Base-by-base conservation (phyloP, 2,329 filamentous ascomycete species). In the Calonectria hawksworthii region DNA sequence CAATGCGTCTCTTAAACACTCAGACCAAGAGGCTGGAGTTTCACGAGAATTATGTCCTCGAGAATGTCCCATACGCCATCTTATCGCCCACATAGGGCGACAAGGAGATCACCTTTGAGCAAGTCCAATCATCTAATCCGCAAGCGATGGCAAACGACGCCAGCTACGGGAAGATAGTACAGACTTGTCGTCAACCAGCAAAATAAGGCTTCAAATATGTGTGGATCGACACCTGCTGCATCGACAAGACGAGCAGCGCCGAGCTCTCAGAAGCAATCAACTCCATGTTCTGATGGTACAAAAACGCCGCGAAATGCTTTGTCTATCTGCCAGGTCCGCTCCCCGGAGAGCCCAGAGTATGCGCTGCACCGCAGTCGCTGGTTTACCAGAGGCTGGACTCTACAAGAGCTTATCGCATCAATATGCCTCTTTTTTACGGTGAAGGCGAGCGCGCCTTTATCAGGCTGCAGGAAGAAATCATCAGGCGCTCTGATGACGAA, bases 181-280 rank as follows among this genome's bases (percentile, higher is more conserved):
- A 32, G 4, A 28, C 51, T 3, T 52, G 51, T 8, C 13, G 9
- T 1, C 23, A 28, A 7, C 26, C 51, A 18, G 51, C 51, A 1
- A 30, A 30, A 16, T 26, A 52, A 7, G 51, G 51, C 13, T 52
- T 52, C 16, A 3, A 18, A 7, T 28, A 28, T 18, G 26, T 52
- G 14, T 52, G 23, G 51, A 30, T 64, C 23, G 68, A 70, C 18
- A 64, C 56, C 1, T 77, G 75, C 61, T 80, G 78, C 61, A 77
- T 81, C 72, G 78, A 81, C 70, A 76, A 78, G 14, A 75, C 73
- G 1, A 75, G 54, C 4, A 71, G 73, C 21, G 73, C 73, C 21
- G 80, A 81, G 44, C 51, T 80, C 21, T 77, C 78, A 9, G 79
- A 80, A 38, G 75, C 78, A 18, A 32, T 66, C 41, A 68, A 68